Percentiles rank a stretch among this genome's conserved stretches.
Evolutionary conservation across 2,329 filamentous ascomycete species (phyloP).

Genomic region (Hypoxylon sp.): DNA sequence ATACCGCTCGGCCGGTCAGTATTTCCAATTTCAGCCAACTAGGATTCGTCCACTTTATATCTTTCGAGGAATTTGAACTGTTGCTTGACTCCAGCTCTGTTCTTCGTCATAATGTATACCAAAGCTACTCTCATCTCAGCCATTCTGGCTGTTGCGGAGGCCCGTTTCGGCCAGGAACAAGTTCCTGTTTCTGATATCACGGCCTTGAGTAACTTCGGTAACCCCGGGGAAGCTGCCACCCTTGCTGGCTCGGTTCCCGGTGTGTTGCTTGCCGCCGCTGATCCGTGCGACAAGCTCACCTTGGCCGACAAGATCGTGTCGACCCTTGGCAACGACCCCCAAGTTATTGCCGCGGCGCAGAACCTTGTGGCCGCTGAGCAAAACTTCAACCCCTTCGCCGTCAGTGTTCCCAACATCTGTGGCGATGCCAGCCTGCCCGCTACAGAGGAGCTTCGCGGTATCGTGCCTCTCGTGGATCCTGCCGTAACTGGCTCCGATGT

Average conservation of each 20-base stretch:
- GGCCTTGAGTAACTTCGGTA: slow-evolving; percentile 68
- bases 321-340: slow-evolving; percentile 71
- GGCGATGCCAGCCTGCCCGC: slow-evolving; percentile 73
- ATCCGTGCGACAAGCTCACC: slow-evolving; percentile 76
- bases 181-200: slow-evolving; percentile 68
- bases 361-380: slow-evolving; percentile 77
- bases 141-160: slow-evolving; percentile 63
- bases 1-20: slow-evolving; percentile 54
- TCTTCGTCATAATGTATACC: slow-evolving; percentile 60
- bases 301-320: slow-evolving; percentile 76
- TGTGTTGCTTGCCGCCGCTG: slow-evolving; percentile 74
- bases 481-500: slow-evolving; percentile 69
- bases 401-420: slow-evolving; percentile 74
- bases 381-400: slow-evolving; percentile 79
- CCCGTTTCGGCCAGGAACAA: slow-evolving; percentile 76
- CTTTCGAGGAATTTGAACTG: slow-evolving; percentile 37
- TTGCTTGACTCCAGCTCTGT: slow-evolving; percentile 45
- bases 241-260: slow-evolving; percentile 74
- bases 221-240: slow-evolving; percentile 73
- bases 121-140: slow-evolving; percentile 59
- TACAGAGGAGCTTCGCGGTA: slow-evolving; percentile 73
- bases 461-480: slow-evolving; percentile 78
- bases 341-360: slow-evolving; percentile 73
- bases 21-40: slow-evolving; percentile 38
- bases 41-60: slow-evolving; percentile 33